These are phyloP conservation scores for Apiotrichum montevideense DNA, from an alignment of 1,284 basidiomycete species.

Conservation along the genomic window DNA sequence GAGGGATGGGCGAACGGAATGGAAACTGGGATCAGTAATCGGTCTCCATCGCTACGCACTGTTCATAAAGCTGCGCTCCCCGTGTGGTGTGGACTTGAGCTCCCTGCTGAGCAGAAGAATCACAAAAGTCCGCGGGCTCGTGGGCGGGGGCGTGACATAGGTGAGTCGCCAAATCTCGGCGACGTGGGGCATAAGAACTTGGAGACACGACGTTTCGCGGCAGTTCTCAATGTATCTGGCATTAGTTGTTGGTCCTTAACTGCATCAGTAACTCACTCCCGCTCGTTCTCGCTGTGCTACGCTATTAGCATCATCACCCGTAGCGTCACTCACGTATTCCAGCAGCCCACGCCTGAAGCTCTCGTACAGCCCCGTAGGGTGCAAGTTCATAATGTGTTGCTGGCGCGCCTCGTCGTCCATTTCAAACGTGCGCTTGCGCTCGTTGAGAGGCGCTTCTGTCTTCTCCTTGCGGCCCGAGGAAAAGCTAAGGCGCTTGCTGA, in stretches of 20 bases:
- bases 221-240: slow-evolving; percentile 41
- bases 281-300: slow-evolving; percentile 20
- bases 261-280: slow-evolving; percentile 10
- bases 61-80: slow-evolving; percentile 40
- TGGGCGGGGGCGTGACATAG: slow-evolving; percentile 42
- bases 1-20: slow-evolving; percentile 41
- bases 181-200: slow-evolving; percentile 36
- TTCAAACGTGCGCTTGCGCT: slow-evolving; percentile 9
- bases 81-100: slow-evolving; percentile 24
- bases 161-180: slow-evolving; percentile 46
- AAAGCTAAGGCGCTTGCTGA: not conserved
- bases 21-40: slow-evolving; percentile 27
- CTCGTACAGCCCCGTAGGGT: slow-evolving; percentile 35
- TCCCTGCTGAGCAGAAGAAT: slow-evolving; percentile 37
- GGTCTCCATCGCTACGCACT: slow-evolving; percentile 19
- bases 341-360: slow-evolving; percentile 39
- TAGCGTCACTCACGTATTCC: slow-evolving; percentile 21
- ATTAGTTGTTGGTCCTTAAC: not conserved
- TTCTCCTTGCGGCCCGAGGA: not conserved
- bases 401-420: slow-evolving; percentile 23
- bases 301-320: not conserved
- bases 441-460: not conserved
- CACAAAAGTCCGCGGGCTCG: slow-evolving; percentile 43
- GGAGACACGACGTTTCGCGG: slow-evolving; percentile 38
- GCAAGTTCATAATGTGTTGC: slow-evolving; percentile 23